phyloP scores from a whole-genome alignment of 192 early-diverging fungal species.

The Entomortierella beljakovae region DNA sequence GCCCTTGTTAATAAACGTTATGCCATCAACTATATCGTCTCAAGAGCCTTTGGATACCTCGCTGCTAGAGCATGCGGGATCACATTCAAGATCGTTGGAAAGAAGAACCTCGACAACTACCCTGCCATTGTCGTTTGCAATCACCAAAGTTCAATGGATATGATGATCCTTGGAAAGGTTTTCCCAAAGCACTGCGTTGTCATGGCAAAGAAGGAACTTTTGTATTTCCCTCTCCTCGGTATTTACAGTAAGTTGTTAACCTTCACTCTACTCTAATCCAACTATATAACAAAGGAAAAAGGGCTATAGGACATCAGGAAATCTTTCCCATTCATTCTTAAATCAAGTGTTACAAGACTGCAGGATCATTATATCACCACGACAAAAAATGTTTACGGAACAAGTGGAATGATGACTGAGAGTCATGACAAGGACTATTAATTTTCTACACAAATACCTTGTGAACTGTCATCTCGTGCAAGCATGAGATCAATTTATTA shows the following conservation, averaged over 20 bases:
- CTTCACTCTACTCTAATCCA: too few relatives aligned
- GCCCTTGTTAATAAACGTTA: slow-evolving; percentile 66
- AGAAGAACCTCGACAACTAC: slow-evolving; percentile 66
- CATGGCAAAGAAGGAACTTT: slow-evolving; percentile 78
- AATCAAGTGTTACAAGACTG: too few relatives aligned
- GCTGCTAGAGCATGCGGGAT: slow-evolving; percentile 68
- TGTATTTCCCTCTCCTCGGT: slow-evolving; percentile 79
- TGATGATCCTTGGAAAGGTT: slow-evolving; percentile 73
- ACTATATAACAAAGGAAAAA: too few relatives aligned
- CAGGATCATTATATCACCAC: too few relatives aligned
- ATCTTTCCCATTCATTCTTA: too few relatives aligned
- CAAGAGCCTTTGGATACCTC: slow-evolving; percentile 63
- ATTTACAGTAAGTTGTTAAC: slow-evolving; percentile 73
- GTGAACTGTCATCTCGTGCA: too few relatives aligned
- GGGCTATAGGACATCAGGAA: too few relatives aligned
- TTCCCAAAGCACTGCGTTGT: slow-evolving; percentile 73
- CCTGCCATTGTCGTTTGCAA: slow-evolving; percentile 85
- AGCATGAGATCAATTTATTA: too few relatives aligned
- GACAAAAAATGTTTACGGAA: too few relatives aligned
- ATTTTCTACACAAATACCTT: too few relatives aligned
- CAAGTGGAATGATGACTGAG: too few relatives aligned
- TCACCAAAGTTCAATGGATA: slow-evolving; percentile 87
- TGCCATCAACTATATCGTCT: slow-evolving; percentile 72
- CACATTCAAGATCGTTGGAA: slow-evolving; percentile 67
- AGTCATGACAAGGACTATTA: too few relatives aligned